Evolutionary conservation across 176 grass and related monocot species (phyloP).

Genomic region (Musa itinerans): DNA sequence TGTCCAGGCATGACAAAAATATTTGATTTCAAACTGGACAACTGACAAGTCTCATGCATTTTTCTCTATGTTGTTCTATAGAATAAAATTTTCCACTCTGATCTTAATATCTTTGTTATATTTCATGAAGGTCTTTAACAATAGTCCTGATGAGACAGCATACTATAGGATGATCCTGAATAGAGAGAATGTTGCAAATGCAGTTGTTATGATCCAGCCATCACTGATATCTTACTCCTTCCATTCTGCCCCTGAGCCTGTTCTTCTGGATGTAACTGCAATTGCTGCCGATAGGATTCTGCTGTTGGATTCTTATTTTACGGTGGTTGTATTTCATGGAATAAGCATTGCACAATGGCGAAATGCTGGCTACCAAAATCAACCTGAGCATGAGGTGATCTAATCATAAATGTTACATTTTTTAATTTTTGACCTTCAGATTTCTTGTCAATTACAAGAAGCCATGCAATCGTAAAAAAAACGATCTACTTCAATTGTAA

Average conservation of each 20-base stretch:
- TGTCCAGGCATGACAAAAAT: conserved; percentile 53
- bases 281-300: conserved; percentile 15
- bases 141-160: conserved; percentile 18
- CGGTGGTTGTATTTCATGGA: conserved; percentile 16
- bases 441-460: background rate
- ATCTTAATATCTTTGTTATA: background rate
- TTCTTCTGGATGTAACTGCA: conserved; percentile 18
- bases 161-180: conserved; percentile 20
- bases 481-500: background rate
- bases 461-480: background rate
- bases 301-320: conserved; percentile 13
- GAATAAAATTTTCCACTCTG: background rate
- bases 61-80: conserved; percentile 9
- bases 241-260: conserved; percentile 5
- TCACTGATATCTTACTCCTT: conserved; percentile 20
- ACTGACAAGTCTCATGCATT: background rate
- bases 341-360: conserved; percentile 56
- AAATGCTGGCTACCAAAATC: conserved; percentile 91
- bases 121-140: conserved; percentile 16
- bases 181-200: conserved; percentile 15
- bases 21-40: no score
- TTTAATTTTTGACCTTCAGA: background rate
- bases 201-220: conserved; percentile 21
- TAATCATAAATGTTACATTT: background rate
- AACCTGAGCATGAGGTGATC: conserved; percentile 73